A percentile compares a stretch with the other conserved stretches of the same genome.
Conservation (phyloP, 192 early-diverging fungal genomes). For the Chytriomyces confervae region DNA sequence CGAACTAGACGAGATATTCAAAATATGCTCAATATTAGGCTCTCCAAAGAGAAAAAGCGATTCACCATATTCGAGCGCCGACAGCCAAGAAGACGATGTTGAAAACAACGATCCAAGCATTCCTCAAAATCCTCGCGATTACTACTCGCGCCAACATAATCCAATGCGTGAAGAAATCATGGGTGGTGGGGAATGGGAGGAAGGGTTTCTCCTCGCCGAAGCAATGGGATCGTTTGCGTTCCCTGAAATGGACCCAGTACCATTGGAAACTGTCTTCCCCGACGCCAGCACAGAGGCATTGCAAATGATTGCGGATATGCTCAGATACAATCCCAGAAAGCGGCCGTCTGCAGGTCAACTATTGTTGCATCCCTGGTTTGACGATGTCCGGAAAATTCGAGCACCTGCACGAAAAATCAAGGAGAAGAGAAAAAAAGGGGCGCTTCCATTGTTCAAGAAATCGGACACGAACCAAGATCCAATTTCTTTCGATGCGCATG, state of each 20-base stretch:
- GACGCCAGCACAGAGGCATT: conserved; percentile 11
- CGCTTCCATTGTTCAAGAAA: conserved; percentile 12
- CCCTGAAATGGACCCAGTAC: conserved; percentile 31
- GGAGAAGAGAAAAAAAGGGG: neutral
- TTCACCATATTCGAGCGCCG: neutral
- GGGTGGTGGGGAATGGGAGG: conserved; percentile 39
- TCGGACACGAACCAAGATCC: neutral
- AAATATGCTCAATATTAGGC: conserved; percentile 77
- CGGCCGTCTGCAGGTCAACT: conserved; percentile 76
- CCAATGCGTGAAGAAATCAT: conserved; percentile 9
- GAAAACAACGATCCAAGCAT: neutral
- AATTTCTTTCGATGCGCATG: neutral
- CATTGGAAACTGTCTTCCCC: conserved; percentile 15
- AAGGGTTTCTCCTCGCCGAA: conserved; percentile 34
- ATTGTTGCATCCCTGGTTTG: conserved; percentile 68
- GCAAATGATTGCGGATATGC: conserved; percentile 70
- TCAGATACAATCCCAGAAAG: conserved; percentile 78
- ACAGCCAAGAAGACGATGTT: neutral
- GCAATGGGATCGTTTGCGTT: conserved; percentile 38
- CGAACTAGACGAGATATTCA: conserved; percentile 82
- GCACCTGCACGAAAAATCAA: too few relatives aligned
- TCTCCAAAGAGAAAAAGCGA: conserved; percentile 46
- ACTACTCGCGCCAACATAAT: neutral
- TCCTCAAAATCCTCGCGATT: neutral
- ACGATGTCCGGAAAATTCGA: conserved; percentile 39